Base-by-base conservation (phyloP, 2,329 filamentous ascomycete genomes). In the Davidsoniella neocaledoniae region DNA sequence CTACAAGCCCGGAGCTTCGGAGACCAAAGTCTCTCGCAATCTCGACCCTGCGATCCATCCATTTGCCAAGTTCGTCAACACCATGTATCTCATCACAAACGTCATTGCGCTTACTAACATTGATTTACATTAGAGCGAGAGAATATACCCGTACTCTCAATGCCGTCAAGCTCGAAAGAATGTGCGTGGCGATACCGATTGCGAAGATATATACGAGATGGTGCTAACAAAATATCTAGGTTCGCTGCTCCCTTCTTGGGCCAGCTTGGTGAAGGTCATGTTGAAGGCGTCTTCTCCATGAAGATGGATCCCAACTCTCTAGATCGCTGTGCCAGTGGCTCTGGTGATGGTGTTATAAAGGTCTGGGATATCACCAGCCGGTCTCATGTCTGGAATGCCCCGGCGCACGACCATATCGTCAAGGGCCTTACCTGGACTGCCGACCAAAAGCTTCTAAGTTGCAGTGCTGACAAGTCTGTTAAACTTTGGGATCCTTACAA, bases 401-500 rank as follows among this genome's bases (percentile, higher is more conserved):
- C 83, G 55, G 90, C 87, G 21, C 93, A 98, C 62, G 85, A 94
- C 58, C 94, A 94, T 57, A 81, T 95, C 42, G 86, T 96, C 57
- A 94, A 94, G 69, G 84, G 83, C 12, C 72, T 95, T 61, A 83
- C 81, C 57, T 98, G 90, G 83, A 94, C 87, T 2, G 74, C 77
- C 42, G 86, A 94, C 58, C 76, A 81, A 60, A 90, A 87, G 61
- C 70, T 96, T 12, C 68, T 96, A 43, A 90, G 86, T 1, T 95
- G 88, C 61, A 87, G 84, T 5, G 81, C 79, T 53, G 91, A 98
- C 65, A 78, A 79, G 57, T 83, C 85, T 3, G 76, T 96, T 59
- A 94, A 96, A 64, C 70, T 98, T 29, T 95, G 84, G 66, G 87
- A 95, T 58, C 88, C 90, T 1, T 93, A 93, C 63, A 79, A 83